phyloP scores from a whole-genome alignment of 1,284 basidiomycete species.

The Puccinia triticina region DNA sequence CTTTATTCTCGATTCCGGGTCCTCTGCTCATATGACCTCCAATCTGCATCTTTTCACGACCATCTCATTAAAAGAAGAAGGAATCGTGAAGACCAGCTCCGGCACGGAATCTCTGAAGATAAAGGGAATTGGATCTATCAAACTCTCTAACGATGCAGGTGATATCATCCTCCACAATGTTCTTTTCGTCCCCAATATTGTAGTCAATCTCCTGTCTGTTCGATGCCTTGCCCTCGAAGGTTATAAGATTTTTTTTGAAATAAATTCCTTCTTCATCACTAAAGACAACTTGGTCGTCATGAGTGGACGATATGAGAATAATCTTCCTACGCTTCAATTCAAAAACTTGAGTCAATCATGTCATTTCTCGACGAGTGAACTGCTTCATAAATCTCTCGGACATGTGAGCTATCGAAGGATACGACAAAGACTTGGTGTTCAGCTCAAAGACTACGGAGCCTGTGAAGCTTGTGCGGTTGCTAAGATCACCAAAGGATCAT shows the following conservation, averaged over 20 bases:
- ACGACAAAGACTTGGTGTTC: not conserved
- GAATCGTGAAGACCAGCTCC: not conserved
- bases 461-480: constrained; percentile 10
- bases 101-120: not conserved
- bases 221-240: not conserved
- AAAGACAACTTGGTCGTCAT: not conserved
- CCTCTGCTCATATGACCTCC: not conserved
- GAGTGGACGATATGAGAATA: not conserved
- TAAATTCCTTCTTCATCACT: not conserved
- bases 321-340: not conserved
- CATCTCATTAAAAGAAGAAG: not conserved
- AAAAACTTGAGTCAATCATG: no score
- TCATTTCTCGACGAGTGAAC: not conserved
- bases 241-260: not conserved
- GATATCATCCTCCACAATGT: not conserved
- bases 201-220: not conserved
- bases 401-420: not conserved
- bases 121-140: not conserved
- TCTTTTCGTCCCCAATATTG: not conserved
- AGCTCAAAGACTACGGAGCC: not conserved
- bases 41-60: not conserved
- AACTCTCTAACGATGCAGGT: not conserved
- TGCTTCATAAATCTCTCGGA: not conserved
- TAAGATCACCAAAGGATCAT: not conserved
- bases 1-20: not conserved